These are phyloP conservation scores for Monosporascus sp. DNA, from an alignment of 2,329 filamentous ascomycete species.

Conservation along the genomic window DNA sequence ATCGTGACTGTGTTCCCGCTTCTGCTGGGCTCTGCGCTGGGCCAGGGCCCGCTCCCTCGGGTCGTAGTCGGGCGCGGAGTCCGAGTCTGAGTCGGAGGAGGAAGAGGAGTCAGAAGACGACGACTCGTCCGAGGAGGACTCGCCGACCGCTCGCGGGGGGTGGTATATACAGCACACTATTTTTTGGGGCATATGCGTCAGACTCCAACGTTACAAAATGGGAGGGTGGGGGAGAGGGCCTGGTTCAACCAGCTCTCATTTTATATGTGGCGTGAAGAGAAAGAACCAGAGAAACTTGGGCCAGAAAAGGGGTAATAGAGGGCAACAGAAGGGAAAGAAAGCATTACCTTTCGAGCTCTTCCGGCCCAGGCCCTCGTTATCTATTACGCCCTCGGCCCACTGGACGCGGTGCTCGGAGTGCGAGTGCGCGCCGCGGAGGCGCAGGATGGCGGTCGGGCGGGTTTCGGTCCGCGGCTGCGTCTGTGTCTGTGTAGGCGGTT, in stretches of 20 bases:
- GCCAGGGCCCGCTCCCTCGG: slow-evolving; percentile 21
- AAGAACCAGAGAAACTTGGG: too few species aligned
- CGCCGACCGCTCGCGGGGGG: slow-evolving; percentile 72
- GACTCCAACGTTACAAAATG: neutral
- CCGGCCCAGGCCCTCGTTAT: slow-evolving; percentile 91
- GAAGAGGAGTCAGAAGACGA: slow-evolving; percentile 45
- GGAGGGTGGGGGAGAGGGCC: too few species aligned
- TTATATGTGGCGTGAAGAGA: neutral
- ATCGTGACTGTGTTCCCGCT: slow-evolving; percentile 26
- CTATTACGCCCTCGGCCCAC: slow-evolving; percentile 89
- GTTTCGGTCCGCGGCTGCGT: slow-evolving; percentile 19
- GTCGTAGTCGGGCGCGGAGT: slow-evolving; percentile 23
- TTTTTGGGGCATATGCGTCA: neutral
- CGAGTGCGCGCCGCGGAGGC: slow-evolving; percentile 45
- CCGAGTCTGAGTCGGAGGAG: slow-evolving; percentile 49
- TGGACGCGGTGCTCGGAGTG: slow-evolving; percentile 61
- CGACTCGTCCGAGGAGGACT: slow-evolving; percentile 60
- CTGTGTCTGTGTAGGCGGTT: slow-evolving; percentile 21
- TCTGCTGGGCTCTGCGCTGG: slow-evolving; percentile 19
- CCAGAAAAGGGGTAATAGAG: neutral
- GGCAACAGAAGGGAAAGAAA: neutral
- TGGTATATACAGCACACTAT: slow-evolving; percentile 99
- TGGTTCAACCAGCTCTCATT: neutral
- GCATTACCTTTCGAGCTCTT: slow-evolving; percentile 85
- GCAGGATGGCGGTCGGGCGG: slow-evolving; percentile 36